phyloP scores from a whole-genome alignment of 257 asterid species.

The Solanum chaucha region DNA sequence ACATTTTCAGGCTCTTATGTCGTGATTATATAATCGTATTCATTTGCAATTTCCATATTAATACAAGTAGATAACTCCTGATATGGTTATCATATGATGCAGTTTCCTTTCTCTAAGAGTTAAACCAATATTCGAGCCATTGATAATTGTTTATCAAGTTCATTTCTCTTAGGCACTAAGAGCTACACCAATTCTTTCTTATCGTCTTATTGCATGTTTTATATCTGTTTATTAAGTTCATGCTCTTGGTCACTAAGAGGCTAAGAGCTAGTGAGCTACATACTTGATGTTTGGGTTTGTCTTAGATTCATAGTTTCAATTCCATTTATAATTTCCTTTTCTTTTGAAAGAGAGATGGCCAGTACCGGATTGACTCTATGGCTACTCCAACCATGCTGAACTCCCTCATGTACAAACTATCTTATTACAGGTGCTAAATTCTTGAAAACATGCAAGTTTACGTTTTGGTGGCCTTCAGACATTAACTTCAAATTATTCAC shows the following conservation, averaged over 20 bases:
- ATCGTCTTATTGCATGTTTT: background rate
- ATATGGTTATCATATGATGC: background rate
- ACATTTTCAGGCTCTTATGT: background rate
- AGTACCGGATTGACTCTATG: constrained; percentile 88
- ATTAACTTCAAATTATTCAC: background rate
- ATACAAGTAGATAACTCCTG: background rate
- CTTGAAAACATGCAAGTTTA: background rate
- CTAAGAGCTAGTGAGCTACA: background rate
- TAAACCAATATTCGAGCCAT: background rate
- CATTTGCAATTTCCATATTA: background rate
- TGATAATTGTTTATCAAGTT: background rate
- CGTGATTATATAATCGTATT: background rate
- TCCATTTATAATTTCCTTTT: background rate
- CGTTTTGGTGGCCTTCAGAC: background rate
- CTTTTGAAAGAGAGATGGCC: constrained; percentile 86
- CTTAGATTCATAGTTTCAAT: background rate
- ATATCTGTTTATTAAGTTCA: background rate
- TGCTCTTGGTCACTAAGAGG: background rate
- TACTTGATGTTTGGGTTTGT: background rate
- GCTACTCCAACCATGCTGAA: constrained; percentile 99
- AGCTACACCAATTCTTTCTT: background rate
- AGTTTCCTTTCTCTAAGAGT: background rate
- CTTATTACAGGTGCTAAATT: constrained; percentile 72
- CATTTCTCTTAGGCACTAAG: background rate
- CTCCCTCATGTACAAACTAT: constrained; percentile 95